Evolutionary conservation across 164 flowering plant genomes (phyloP), one percentile per base, ranked within the genome.

Genomic region (Magnolia kwangsiensis): DNA sequence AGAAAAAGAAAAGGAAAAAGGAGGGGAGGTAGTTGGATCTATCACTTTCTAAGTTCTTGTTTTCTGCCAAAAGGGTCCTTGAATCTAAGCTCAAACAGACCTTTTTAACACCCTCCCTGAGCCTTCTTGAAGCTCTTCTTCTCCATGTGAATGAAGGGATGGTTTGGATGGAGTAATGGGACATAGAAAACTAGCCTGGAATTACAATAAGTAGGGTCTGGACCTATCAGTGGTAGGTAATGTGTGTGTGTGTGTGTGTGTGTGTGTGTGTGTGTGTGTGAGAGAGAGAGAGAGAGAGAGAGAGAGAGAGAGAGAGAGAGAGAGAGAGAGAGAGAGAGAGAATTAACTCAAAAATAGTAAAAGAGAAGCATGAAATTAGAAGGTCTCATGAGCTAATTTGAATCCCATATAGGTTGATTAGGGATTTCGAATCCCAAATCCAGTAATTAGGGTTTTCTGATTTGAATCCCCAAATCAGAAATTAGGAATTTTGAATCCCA

Each of bases 211-310:
- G 85, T 79, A 86, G 88, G 67, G 31, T 83, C 74, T 82, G 93
- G 91, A 89, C 89, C 87, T 90, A 86, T 91, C 98, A 88, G 88
- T 78, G 89, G 91, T 94, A 86, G 98, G 95, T 90, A 84, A 83
- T 85, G 70, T 83, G 77, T 27, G 29, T 27, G n/a, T n/a, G n/a
- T n/a, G n/a, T n/a, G n/a, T n/a, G n/a, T n/a, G n/a, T n/a, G n/a
- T n/a, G n/a, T n/a, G n/a, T n/a, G n/a, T n/a, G n/a, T n/a, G n/a
- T n/a, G n/a, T n/a, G n/a, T n/a, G n/a, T n/a, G n/a, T n/a, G n/a
- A n/a, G n/a, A n/a, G n/a, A n/a, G n/a, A n/a, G n/a, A n/a, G n/a
- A n/a, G n/a, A n/a, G n/a, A n/a, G n/a, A n/a, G n/a, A n/a, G n/a
- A n/a, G n/a, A n/a, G n/a, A n/a, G n/a, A n/a, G n/a, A n/a, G n/a